phyloP scores from a whole-genome alignment of 78 protist species.

The Dictyostelium purpureum region DNA sequence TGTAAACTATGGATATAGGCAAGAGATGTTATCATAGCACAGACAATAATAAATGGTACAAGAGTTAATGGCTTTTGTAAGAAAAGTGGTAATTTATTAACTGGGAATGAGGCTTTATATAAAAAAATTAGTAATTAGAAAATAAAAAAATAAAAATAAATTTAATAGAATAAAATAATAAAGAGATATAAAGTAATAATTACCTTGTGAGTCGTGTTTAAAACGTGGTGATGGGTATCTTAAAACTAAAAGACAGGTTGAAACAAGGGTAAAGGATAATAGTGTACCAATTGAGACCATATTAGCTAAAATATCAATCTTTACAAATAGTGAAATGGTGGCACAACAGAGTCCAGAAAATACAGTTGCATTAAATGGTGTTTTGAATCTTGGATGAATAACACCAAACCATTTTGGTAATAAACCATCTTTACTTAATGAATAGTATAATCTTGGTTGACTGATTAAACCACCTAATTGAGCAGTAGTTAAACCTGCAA shows the following conservation, averaged over 20 bases:
- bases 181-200: too few species aligned
- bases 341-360: constrained; percentile 72
- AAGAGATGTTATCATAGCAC: background rate
- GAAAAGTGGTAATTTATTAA: constrained; percentile 6
- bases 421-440: constrained; percentile 52
- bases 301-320: constrained; percentile 59
- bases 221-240: constrained; percentile 38
- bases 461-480: constrained; percentile 46
- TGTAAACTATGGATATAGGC: constrained; percentile 9
- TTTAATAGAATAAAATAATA: too few species aligned
- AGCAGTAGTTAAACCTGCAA: constrained; percentile 71
- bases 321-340: constrained; percentile 28
- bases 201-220: background rate
- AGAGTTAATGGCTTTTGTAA: constrained; percentile 15
- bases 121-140: background rate
- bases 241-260: constrained; percentile 37
- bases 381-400: constrained; percentile 64
- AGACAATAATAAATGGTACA: background rate
- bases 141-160: too few species aligned
- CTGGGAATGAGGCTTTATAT: background rate
- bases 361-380: constrained; percentile 73
- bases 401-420: constrained; percentile 64
- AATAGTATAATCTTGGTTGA: constrained; percentile 59
- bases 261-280: constrained; percentile 72
- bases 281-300: constrained; percentile 86